Evolutionary conservation across 345 rosid genomes (phyloP).

Genomic region (Dimocarpus longan): DNA sequence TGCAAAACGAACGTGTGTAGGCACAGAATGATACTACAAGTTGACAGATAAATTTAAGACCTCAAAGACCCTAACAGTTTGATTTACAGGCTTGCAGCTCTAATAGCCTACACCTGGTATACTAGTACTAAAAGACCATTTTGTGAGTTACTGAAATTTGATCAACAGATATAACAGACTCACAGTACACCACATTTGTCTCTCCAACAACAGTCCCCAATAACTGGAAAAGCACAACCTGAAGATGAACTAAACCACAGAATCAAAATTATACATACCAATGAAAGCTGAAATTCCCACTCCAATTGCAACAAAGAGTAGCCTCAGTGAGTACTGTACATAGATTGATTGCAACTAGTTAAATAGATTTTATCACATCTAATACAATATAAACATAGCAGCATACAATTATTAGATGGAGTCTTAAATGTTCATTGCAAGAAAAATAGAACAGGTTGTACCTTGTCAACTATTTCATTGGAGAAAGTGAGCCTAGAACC

Average conservation of each 20-base stretch:
- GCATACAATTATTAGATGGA: background rate
- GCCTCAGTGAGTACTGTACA: constrained; percentile 47
- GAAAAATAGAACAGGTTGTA: background rate
- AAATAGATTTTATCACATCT: background rate
- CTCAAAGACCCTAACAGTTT: background rate
- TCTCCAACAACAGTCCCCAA: too few species aligned
- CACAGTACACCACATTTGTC: background rate
- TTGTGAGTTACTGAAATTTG: background rate
- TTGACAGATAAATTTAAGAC: background rate
- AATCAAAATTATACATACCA: constrained; percentile 25
- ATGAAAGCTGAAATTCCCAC: constrained; percentile 52
- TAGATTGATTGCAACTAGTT: background rate
- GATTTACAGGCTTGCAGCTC: background rate
- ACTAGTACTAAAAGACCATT: background rate
- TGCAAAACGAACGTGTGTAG: constrained; percentile 19
- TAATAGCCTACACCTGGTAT: too few species aligned
- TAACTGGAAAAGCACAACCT: too few species aligned
- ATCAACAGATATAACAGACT: background rate
- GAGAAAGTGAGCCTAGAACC: constrained; percentile 27
- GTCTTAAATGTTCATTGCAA: background rate
- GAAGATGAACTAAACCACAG: background rate
- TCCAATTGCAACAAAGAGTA: constrained; percentile 36
- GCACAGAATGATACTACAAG: background rate
- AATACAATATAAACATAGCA: background rate
- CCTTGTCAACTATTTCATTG: constrained; percentile 43